Evolutionary conservation across 306 rosid species (phyloP), one percentile per base, ranked within the genome.

Genomic region (Abrus pulchellus): DNA sequence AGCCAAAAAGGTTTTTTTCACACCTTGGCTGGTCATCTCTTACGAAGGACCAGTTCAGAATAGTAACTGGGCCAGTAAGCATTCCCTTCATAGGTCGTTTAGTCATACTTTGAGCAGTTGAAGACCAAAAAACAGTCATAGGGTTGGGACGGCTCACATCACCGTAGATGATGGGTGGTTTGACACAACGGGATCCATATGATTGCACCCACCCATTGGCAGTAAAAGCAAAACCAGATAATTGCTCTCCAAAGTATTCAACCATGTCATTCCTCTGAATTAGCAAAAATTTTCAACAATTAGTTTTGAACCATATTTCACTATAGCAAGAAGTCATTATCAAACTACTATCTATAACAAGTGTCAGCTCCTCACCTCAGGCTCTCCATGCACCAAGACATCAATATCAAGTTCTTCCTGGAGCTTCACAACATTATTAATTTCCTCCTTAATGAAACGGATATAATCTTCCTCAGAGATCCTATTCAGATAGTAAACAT

Each of bases 131-230:
- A 73, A 93, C 94, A 33, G 98, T 93, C 98, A 93, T 93, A 65
- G 98, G 86, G 57, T 91, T 90, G 59, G 98, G 94, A 32, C 98
- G 94, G 86, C 97, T 91, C 86, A 93, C 98, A 54, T 91, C 98
- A 83, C 98, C 98, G 54, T 86, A 93, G 85, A 91, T 91, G 82
- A 91, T 90, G 6, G 97, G 97, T 68, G 98, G 98, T 83, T 93
- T 93, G 69, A 93, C 98, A 41, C 94, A 91, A 36, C 93, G 92
- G 12, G 97, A 93, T 40, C 97, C 97, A 14, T 93, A 93, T 54
- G 94, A 93, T 76, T 93, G 97, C 72, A 93, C 98, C 98, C 98
- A 93, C 43, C 98, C 98, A 72, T 93, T 93, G 80, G 86, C 90
- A 59, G 97, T 91, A 86, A 93, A 93, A 61, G 97, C 92, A 87